Evolutionary conservation across 768 basidiomycete species (phyloP).

Genomic region (Lactarius pseudohatsudake): DNA sequence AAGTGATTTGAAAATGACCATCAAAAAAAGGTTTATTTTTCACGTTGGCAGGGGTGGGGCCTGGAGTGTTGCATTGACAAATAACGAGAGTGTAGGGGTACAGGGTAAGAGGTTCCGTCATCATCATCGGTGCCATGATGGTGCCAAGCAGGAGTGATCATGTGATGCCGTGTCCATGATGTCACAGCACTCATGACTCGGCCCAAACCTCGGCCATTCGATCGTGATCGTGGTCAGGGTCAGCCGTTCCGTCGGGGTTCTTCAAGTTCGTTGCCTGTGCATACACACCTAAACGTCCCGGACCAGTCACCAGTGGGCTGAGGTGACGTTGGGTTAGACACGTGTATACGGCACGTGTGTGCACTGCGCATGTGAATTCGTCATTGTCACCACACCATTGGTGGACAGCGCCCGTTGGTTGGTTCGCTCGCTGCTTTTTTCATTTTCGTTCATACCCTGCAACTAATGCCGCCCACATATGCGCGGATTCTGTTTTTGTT

Average conservation of each 20-base stretch:
- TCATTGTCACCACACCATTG: background rate
- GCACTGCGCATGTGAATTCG: background rate
- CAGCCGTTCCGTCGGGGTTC: no score
- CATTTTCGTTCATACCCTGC: background rate
- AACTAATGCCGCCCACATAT: background rate
- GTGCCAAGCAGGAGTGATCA: background rate
- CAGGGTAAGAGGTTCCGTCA: no score
- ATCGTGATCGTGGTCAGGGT: background rate
- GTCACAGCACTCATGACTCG: background rate
- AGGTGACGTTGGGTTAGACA: background rate
- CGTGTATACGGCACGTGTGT: background rate
- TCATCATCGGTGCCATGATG: background rate
- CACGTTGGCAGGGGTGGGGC: background rate
- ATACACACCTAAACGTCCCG: background rate
- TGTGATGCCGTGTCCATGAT: background rate
- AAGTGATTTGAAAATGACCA: background rate
- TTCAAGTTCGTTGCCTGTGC: background rate
- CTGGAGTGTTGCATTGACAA: background rate
- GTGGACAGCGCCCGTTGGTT: background rate
- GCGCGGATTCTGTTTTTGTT: background rate
- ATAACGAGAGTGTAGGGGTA: background rate
- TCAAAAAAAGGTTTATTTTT: background rate
- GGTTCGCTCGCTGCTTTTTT: background rate
- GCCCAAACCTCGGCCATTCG: background rate
- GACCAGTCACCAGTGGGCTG: background rate